Base-by-base conservation (phyloP, 2,329 filamentous ascomycete genomes). In the Aureobasidium sp. region DNA sequence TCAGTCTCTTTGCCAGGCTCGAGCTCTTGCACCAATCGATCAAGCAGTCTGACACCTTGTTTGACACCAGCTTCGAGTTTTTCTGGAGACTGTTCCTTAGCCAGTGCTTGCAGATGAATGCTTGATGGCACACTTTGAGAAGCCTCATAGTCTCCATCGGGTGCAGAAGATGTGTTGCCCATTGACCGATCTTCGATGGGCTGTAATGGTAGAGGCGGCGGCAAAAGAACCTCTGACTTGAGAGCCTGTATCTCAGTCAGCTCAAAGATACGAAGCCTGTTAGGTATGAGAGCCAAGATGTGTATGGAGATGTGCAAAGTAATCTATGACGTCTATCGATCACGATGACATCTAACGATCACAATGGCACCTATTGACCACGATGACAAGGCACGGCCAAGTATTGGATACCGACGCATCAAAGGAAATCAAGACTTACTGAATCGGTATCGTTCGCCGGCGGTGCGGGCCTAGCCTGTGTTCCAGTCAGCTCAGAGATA, bases 31-130 rank as follows among this genome's bases (percentile, higher is more conserved):
- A 67, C 64, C 0, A 77, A 56, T 4, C 58, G 57, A 4, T 68
- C 57, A 0, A 76, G 62, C 6, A 72, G 47, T 4, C 66, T 57
- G 10, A 72, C 39, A 0, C 72, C 69, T 34, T 65, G 62, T 34
- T 64, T 55, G 3, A 75, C 70, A 14, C 67, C 68, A 10, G 65
- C 62, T 55, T 74, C 72, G 1, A 74, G 62, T 11, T 68, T 60
- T 24, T 67, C 61, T 0, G 67, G 62, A 2, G 62, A 55, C 2
- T 62, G 55, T 11, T 68, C 62, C 3, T 63, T 60, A 3, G 69
- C 62, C 12, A 74, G 58, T 24, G 62, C 55, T 35, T 65, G 62
- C 16, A 75, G 53, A 17, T 25, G 52, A 14, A 25, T 12, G 25
- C 17, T 39, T 39, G 35, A 16, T 24, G 17, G 27, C 5, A 27